Evolutionary conservation across 2,329 filamentous ascomycete genomes (phyloP).

Genomic region (Herpomyces periplanetae): DNA sequence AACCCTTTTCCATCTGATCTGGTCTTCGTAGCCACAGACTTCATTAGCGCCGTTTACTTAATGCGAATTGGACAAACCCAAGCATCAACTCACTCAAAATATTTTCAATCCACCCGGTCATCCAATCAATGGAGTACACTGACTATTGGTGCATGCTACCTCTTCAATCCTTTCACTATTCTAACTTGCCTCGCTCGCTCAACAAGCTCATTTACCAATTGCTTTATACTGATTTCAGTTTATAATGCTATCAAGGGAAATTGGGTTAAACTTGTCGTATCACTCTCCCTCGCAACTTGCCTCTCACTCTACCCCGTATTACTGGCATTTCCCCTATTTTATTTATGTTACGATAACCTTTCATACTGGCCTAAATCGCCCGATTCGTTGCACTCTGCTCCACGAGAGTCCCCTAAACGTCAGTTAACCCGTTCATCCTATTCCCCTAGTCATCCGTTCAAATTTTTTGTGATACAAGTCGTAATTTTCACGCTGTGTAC

Average conservation of each 20-base stretch:
- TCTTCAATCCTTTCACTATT: constrained; percentile 82
- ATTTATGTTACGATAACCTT: constrained; percentile 37
- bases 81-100: constrained; percentile 27
- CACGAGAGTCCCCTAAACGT: too few relatives aligned
- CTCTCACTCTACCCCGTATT: constrained; percentile 66
- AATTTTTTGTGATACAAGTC: constrained; percentile 16
- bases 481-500: constrained; percentile 14
- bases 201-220: constrained; percentile 55
- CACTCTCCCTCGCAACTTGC: constrained; percentile 54
- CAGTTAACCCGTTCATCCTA: too few relatives aligned
- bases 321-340: constrained; percentile 37
- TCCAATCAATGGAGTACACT: constrained; percentile 30
- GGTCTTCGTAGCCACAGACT: constrained; percentile 40
- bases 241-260: constrained; percentile 36
- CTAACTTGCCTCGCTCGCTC: constrained; percentile 62
- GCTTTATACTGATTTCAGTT: constrained; percentile 47
- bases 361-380: constrained; percentile 6
- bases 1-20: constrained; percentile 35
- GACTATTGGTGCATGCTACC: constrained; percentile 44
- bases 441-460: too few relatives aligned
- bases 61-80: constrained; percentile 41
- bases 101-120: constrained; percentile 40
- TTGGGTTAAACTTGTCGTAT: constrained; percentile 32
- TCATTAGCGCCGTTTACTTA: constrained; percentile 43
- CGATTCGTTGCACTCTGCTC: constrained; percentile 5